phyloP scores from a whole-genome alignment of 192 early-diverging fungal genomes.

The Lobulomyces angularis region DNA sequence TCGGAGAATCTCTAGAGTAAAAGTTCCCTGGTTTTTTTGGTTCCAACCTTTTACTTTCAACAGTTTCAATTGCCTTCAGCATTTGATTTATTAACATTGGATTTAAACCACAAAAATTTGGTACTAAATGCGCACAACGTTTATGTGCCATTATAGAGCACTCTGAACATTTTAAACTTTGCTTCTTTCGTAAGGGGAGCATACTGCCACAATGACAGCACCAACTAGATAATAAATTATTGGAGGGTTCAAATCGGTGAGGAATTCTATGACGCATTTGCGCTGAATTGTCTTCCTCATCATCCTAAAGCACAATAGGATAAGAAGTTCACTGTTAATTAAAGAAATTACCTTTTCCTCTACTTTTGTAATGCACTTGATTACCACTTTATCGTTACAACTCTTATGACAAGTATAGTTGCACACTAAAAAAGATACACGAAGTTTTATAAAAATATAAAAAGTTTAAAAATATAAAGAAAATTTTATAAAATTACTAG shows the following conservation, averaged over 20 bases:
- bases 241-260: constrained; percentile 83
- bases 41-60: constrained; percentile 34
- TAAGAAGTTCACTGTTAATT: neutral
- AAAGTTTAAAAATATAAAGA: neutral
- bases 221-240: constrained; percentile 79
- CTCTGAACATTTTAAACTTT: constrained; percentile 47
- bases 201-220: constrained; percentile 97
- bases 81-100: constrained; percentile 80
- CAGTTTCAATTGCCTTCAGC: constrained; percentile 65
- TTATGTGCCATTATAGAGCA: constrained; percentile 73
- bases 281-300: constrained; percentile 36
- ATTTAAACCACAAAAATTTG: constrained; percentile 84
- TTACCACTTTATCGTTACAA: constrained; percentile 71
- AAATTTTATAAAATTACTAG: constrained; percentile 35
- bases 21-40: too few relatives aligned
- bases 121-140: constrained; percentile 72
- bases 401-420: constrained; percentile 87
- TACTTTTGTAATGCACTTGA: constrained; percentile 74
- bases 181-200: constrained; percentile 74
- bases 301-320: constrained; percentile 20
- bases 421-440: constrained; percentile 47
- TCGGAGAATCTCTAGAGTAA: too few relatives aligned
- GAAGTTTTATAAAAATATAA: constrained; percentile 3
- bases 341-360: constrained; percentile 31
- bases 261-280: constrained; percentile 68